Conservation (phyloP, 139 green algal genomes). For the Coelastrella sp. region DNA sequence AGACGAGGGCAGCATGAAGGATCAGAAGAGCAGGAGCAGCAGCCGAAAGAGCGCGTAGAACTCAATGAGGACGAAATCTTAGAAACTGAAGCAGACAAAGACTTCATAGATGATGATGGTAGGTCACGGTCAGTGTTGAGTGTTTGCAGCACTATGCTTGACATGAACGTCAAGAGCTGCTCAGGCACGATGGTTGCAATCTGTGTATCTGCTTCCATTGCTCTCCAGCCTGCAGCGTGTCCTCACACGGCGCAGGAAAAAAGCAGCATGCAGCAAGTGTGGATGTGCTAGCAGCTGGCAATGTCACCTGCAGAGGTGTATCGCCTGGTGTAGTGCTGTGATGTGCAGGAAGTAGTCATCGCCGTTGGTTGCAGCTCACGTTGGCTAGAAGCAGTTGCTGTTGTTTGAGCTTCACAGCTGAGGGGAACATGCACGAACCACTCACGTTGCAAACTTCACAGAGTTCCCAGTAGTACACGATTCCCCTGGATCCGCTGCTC, state of each 20-base stretch:
- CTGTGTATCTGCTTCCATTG: no score
- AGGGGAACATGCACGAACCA: background rate
- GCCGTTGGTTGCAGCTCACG: no score
- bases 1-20: slow-evolving; percentile 4
- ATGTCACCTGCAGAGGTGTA: no score
- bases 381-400: background rate
- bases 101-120: slow-evolving; percentile 45
- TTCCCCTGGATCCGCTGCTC: no score
- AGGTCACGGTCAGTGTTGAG: background rate
- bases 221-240: no score
- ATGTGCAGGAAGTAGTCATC: background rate
- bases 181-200: no score
- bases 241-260: no score
- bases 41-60: background rate
- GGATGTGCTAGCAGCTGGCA: no score
- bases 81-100: slow-evolving; percentile 36
- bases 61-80: slow-evolving; percentile 6
- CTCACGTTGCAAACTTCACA: background rate
- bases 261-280: no score
- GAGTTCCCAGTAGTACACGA: no score
- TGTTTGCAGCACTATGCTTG: no score
- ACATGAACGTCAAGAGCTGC: no score
- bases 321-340: background rate
- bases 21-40: background rate
- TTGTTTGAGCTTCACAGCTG: background rate